Conservation (phyloP, 1,284 basidiomycete species). For the Schizophyllum commune region DNA sequence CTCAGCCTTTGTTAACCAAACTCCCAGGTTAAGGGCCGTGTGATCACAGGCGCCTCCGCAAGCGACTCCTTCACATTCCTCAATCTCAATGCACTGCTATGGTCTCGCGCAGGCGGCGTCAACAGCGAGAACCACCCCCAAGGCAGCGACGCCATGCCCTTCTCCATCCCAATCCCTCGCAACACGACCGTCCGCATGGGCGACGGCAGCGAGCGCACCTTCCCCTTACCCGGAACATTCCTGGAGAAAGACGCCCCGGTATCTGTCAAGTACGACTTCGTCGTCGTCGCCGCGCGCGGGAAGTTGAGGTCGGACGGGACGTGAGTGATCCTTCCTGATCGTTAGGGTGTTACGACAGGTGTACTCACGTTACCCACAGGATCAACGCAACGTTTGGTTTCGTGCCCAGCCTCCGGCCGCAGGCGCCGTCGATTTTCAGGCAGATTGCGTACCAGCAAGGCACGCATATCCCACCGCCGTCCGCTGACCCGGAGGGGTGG, state of each 20-base stretch:
- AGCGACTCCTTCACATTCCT: constrained; percentile 36
- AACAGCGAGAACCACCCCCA: constrained; percentile 27
- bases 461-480: constrained; percentile 26
- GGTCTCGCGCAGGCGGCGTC: constrained; percentile 22
- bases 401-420: constrained; percentile 30
- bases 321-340: constrained; percentile 20
- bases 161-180: constrained; percentile 33
- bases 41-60: constrained; percentile 35
- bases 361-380: constrained; percentile 11
- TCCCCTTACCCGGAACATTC: constrained; percentile 39
- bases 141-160: constrained; percentile 35
- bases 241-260: constrained; percentile 35
- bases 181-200: constrained; percentile 28
- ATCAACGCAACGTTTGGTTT: constrained; percentile 31
- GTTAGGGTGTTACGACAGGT: not conserved
- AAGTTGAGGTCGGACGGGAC: constrained; percentile 37
- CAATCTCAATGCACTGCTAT: constrained; percentile 31
- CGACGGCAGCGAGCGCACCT: constrained; percentile 27
- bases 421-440: constrained; percentile 38
- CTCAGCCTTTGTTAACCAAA: not conserved
- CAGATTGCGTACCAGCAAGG: constrained; percentile 38
- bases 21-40: constrained; percentile 35
- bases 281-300: constrained; percentile 33
- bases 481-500: constrained; percentile 32
- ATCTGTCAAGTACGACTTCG: constrained; percentile 40